Conservation (phyloP, 2,329 filamentous ascomycete species). For the Ophiosphaerella herpotricha region DNA sequence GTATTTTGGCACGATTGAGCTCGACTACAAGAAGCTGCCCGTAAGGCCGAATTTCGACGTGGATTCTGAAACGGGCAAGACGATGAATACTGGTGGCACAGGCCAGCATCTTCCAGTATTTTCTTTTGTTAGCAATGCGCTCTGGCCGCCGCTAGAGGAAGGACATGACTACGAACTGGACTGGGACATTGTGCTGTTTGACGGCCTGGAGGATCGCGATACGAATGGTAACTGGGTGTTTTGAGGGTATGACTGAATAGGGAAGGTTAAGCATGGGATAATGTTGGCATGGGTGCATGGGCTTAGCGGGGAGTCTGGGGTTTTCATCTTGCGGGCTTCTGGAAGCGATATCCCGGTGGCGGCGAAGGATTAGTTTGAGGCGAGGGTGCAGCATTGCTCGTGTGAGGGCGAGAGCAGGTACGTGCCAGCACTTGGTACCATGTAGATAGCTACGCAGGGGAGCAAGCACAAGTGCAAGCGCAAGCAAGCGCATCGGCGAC, state of each 20-base stretch:
- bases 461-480: too few relatives aligned
- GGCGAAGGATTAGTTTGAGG: background rate
- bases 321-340: slow-evolving; percentile 4
- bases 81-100: slow-evolving; percentile 28
- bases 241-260: slow-evolving; percentile 7
- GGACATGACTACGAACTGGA: slow-evolving; percentile 23
- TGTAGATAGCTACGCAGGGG: too few relatives aligned
- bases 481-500: background rate
- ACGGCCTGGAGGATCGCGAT: slow-evolving; percentile 41
- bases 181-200: slow-evolving; percentile 43
- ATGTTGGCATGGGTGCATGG: slow-evolving; percentile 1
- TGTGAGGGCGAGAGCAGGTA: background rate
- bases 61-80: slow-evolving; percentile 34
- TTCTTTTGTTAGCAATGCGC: slow-evolving; percentile 40
- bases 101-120: slow-evolving; percentile 37
- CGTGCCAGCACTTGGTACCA: too few relatives aligned
- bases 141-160: slow-evolving; percentile 33
- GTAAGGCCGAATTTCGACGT: slow-evolving; percentile 34
- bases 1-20: slow-evolving; percentile 41
- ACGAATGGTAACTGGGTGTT: slow-evolving; percentile 44
- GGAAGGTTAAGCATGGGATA: slow-evolving; percentile 1
- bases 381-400: background rate
- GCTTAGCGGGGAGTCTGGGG: slow-evolving; percentile 4
- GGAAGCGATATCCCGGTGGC: slow-evolving; percentile 11
- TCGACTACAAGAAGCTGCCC: slow-evolving; percentile 35